Base-by-base conservation (phyloP, 768 basidiomycete species). In the Lepiota venenata region DNA sequence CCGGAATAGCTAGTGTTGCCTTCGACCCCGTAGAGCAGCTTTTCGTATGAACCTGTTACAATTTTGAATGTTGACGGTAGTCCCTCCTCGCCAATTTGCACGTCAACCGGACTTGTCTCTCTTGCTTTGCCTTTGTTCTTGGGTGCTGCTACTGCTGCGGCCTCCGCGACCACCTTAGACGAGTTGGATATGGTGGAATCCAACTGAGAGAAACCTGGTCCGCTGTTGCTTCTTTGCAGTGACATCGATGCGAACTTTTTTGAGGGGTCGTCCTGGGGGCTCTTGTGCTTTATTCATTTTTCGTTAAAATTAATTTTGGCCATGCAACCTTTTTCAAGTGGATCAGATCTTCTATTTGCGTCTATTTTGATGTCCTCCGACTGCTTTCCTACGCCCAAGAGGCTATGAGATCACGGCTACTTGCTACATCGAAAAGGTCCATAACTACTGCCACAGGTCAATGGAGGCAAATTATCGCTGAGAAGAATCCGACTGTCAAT, bases 31-130 rank as follows among this genome's bases (percentile, higher is more conserved):
- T 97, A 98, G 15, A 99, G 78, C 14, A 98, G 76, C 64, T 95
- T 97, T 75, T 99, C 97, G 69, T 98, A 99, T 15, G 95, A 92
- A 0, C 97, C 97, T 0, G 87, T 91, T 21, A 98, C 75, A 58
- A 98, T 70, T 69, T 91, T 87, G 78, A 97, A 98, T 2, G 84
- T 81, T 0, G 72, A 66, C 0, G 87, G 82, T 10, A 81, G 71
- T 56, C 59, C 55, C 11, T 60, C 58, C 8, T 51, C 58, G 47
- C 25, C 49, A 16, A 58, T 36, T 44, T 62, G 60, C 36, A 56
- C 53, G 32, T 63, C 57, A 43, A 51, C 61, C 6, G 61, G 47
- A 62, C 65, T 66, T 12, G 57, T 44, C 43, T 55, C 55, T 53
- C 63, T 64, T 51, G 32, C 55, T 49, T 63, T 59, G 61, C 39